Evolutionary conservation across 148 eudicot genomes (phyloP).

Genomic region (Beta vulgaris): DNA sequence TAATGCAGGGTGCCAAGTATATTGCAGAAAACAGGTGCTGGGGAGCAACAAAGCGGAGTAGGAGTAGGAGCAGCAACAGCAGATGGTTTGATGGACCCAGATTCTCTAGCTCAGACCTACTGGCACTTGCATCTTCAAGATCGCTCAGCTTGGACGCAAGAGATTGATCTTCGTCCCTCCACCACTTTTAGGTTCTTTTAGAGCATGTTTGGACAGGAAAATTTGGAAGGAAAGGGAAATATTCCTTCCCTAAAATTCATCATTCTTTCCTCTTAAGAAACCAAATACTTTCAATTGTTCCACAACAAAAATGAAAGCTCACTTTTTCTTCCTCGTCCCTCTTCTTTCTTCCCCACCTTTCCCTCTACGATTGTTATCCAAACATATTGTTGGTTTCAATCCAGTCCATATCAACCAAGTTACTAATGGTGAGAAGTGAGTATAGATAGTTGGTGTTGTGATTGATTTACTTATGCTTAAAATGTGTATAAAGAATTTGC

Average conservation of each 20-base stretch:
- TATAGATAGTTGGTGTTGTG: background rate
- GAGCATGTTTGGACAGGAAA: no score
- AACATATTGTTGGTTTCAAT: no score
- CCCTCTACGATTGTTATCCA: no score
- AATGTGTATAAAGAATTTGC: background rate
- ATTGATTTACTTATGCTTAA: background rate
- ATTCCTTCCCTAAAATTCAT: no score
- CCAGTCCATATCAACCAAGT: background rate
- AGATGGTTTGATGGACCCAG: slow-evolving; percentile 60
- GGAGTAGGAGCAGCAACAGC: slow-evolving; percentile 25
- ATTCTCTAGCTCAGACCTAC: slow-evolving; percentile 67
- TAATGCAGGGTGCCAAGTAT: slow-evolving; percentile 37
- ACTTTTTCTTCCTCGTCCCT: no score
- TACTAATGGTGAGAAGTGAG: background rate
- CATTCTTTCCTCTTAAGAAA: no score
- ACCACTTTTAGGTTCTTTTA: slow-evolving; percentile 36
- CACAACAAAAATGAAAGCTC: no score
- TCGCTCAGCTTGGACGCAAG: slow-evolving; percentile 82
- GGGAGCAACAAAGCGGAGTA: slow-evolving; percentile 34
- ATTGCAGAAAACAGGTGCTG: slow-evolving; percentile 24
- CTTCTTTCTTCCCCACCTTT: no score
- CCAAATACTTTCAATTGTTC: no score
- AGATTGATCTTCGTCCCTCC: slow-evolving; percentile 71
- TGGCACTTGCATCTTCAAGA: slow-evolving; percentile 80
- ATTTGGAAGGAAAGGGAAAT: no score